A percentile compares a stretch with the other conserved stretches of the same genome.
These are phyloP conservation scores for Saccharomycopsis sp. DNA, from an alignment of 805 yeast species.

Conservation along the genomic window DNA sequence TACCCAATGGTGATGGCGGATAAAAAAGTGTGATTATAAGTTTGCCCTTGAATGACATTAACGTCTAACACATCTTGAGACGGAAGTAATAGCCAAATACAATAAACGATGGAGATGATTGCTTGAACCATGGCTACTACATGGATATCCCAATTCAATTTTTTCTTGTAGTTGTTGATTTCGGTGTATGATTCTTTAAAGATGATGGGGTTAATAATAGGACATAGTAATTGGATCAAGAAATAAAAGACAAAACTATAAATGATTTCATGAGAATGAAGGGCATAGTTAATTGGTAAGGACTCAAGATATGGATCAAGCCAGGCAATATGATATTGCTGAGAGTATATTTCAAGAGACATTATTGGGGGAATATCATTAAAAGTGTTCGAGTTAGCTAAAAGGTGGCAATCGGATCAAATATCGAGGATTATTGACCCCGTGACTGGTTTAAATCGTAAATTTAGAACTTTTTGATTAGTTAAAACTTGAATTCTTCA, in stretches of 20 bases:
- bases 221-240: slow-evolving; percentile 40
- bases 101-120: slow-evolving; percentile 44
- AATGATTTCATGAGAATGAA: slow-evolving; percentile 70
- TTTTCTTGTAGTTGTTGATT: slow-evolving; percentile 28
- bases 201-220: slow-evolving; percentile 35
- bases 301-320: background rate
- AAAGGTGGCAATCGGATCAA: background rate
- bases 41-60: slow-evolving; percentile 55
- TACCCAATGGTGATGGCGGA: slow-evolving; percentile 71
- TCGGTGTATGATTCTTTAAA: slow-evolving; percentile 42
- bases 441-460: no score
- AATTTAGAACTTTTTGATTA: no score
- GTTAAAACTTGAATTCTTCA: no score
- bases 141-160: slow-evolving; percentile 80
- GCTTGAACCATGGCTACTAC: slow-evolving; percentile 83
- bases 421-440: background rate
- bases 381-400: no score
- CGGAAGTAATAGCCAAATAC: slow-evolving; percentile 53
- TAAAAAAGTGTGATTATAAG: slow-evolving; percentile 68
- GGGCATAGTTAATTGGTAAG: slow-evolving; percentile 22
- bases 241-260: slow-evolving; percentile 53
- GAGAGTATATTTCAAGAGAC: slow-evolving; percentile 6
- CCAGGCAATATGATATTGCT: background rate
- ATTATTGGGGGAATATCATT: background rate
- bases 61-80: slow-evolving; percentile 16